Evolutionary conservation across 371 early-diverging fungal species (phyloP), one percentile per base, ranked within the genome.

Genomic region (Mucor irregularis): DNA sequence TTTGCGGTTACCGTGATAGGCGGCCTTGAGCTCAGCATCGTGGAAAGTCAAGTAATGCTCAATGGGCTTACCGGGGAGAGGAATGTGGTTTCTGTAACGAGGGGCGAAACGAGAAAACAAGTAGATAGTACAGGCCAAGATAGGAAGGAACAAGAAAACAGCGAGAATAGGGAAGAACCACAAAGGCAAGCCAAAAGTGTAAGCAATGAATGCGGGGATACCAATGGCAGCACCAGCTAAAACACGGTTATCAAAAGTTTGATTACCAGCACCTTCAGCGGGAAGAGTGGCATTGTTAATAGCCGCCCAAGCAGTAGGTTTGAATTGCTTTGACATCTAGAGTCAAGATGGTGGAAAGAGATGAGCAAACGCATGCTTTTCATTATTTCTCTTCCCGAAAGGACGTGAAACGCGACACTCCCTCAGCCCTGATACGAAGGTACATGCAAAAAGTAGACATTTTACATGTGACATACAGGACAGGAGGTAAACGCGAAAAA

Each of bases 21-120:
- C 56, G 56, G 78, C 53, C 68, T 73, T 73, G 58, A 97, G 86
- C 34, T 80, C 85, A 54, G 88, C 76, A 70, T 94, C 94, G 59
- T 88, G 82, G 78, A 97, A 87, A 31, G 77, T 87, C 64, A 97
- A 76, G 83, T 97, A 97, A 29, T 85, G 83, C 69, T 92, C 93
- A 44, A 95, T 56, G 46, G 82, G 84, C 66, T 85, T 83, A 64
- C 86, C 88, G 29, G 98, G 92, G 40, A 94, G 81, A 49, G 82
- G 71, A 58, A 83, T 85, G 61, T 77, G 74, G 82, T 85, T 90
- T 78, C 74, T 83, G 51, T 87, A 78, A 37, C 89, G 85, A 16
- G 81, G 64, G 38, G 88, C 85, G 59, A 83, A 81, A 66, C 81
- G 81, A 53, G 88, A 89, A 58, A 76, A 81, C 49, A 78, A 65